Base-by-base conservation (phyloP, 2,329 filamentous ascomycete genomes). In the Arachnopeziza araneosa region DNA sequence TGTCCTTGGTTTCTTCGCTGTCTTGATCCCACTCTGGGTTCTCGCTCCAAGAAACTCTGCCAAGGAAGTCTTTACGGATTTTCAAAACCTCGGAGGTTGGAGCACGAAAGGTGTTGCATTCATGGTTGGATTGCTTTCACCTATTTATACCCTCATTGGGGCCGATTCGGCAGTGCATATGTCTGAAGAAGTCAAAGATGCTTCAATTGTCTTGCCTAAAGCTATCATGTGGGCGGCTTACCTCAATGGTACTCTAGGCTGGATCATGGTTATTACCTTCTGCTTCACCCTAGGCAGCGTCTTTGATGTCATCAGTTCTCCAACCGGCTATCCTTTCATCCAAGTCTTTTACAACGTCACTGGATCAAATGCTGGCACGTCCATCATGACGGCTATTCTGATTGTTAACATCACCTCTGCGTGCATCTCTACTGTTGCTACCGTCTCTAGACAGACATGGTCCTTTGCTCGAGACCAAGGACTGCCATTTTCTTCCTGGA, bases 311-410 rank as follows among this genome's bases (percentile, higher is more conserved):
- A 68, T 80, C 6, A 57, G 67, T 1, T 73, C 75, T 0, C 68
- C 72, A 1, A 80, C 77, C 10, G 75, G 75, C 0, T 80, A 76
- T 61, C 76, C 80, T 7, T 77, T 81, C 70, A 75, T 79, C 66
- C 75, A 80, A 52, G 77, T 85, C 22, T 85, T 79, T 57, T 75
- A 74, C 56, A 74, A 79, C 53, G 74, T 73, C 7, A 75, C 77
- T 4, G 66, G 73, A 0, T 73, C 68, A 50, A 63, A 73, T 21
- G 71, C 72, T 17, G 76, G 72, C 1, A 71, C 76, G 1, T 75
- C 72, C 26, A 69, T 72, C 8, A 77, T 78, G 73, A 73, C 69
- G 0, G 68, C 71, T 1, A 69, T 78, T 14, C 66, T 78, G 1
- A 66, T 76, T 1, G 65, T 75, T 5, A 71, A 74, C 1, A 74